Evolutionary conservation across 2,329 filamentous ascomycete species (phyloP).

Genomic region (Chaetothyriales sp.): DNA sequence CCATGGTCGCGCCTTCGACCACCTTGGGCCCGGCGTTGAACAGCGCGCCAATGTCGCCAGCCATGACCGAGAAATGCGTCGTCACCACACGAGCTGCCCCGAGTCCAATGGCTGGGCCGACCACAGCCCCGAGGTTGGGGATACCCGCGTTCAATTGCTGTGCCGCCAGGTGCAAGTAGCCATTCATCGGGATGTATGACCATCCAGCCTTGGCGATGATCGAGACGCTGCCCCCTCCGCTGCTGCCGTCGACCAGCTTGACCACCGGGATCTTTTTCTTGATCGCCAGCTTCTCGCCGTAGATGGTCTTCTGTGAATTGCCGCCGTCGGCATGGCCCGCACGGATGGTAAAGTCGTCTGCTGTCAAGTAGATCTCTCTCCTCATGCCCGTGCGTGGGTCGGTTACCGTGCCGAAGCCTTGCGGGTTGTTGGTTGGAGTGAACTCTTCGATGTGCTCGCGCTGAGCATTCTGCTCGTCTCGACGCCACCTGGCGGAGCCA

Average conservation of each 20-base stretch:
- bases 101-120: conserved; percentile 48
- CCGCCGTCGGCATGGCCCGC: conserved; percentile 52
- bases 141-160: conserved; percentile 44
- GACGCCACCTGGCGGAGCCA: conserved; percentile 43
- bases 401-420: conserved; percentile 40
- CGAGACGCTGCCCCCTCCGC: conserved; percentile 38
- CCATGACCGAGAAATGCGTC: conserved; percentile 55
- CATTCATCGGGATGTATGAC: conserved; percentile 47
- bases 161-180: conserved; percentile 30
- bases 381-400: conserved; percentile 5
- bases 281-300: conserved; percentile 49
- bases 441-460: conserved; percentile 39
- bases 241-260: conserved; percentile 51
- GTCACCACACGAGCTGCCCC: conserved; percentile 48
- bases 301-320: conserved; percentile 41
- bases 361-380: conserved; percentile 45
- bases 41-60: conserved; percentile 45
- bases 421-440: conserved; percentile 49
- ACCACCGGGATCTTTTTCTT: conserved; percentile 51
- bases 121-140: conserved; percentile 49
- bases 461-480: conserved; percentile 22
- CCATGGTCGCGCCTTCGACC: conserved; percentile 49
- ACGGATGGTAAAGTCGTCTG: conserved; percentile 50
- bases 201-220: conserved; percentile 31
- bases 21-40: conserved; percentile 54